Evolutionary conservation across 2,329 filamentous ascomycete species (phyloP), one percentile per base, ranked within the genome.

Genomic region (Fusarium zealandicum): DNA sequence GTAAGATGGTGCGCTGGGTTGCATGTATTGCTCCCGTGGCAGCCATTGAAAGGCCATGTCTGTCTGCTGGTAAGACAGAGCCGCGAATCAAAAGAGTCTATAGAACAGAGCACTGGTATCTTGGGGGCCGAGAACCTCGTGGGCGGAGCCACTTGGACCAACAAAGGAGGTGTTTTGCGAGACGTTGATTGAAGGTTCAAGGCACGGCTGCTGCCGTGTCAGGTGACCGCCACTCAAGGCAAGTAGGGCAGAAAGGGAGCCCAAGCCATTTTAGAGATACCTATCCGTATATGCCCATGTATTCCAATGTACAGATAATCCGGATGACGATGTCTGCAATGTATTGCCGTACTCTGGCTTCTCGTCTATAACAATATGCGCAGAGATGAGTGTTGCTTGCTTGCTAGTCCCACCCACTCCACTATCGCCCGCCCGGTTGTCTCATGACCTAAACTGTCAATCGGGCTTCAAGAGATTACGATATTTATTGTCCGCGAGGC

Each of bases 21-120:
- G 57, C 61, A 57, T 65, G 57, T 38, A 48, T 55, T 65, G 61
- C 59, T 55, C 51, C 57, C 50, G 51, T 57, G 52, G 59, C 59
- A 57, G 61, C 60, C 57, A 59, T 50, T 57, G 38, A 63, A 45
- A 54, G 44, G 55, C 47, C 57, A n/a, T n/a, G n/a, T n/a, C n/a
- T n/a, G 48, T 47, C 59, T 51, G 38, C 50, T 22, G 32, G 57
- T 33, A 35, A 45, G 43, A 58, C 64, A 62, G 64, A 64, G 64
- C 64, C 60, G 64, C 64, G 60, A 67, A 67, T 67, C 37, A 56
- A 32, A 40, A 31, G 12, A 14, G 30, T 35, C 12, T 16, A 37
- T 41, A 61, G 48, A 40, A 45, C 40, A 49, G 47, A 54, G 35
- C 42, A 40, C 55, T 46, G 60, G 52, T 45, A 46, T 51, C 5